Evolutionary conservation across 768 basidiomycete genomes (phyloP).

Genomic region (Auricularia sp.): DNA sequence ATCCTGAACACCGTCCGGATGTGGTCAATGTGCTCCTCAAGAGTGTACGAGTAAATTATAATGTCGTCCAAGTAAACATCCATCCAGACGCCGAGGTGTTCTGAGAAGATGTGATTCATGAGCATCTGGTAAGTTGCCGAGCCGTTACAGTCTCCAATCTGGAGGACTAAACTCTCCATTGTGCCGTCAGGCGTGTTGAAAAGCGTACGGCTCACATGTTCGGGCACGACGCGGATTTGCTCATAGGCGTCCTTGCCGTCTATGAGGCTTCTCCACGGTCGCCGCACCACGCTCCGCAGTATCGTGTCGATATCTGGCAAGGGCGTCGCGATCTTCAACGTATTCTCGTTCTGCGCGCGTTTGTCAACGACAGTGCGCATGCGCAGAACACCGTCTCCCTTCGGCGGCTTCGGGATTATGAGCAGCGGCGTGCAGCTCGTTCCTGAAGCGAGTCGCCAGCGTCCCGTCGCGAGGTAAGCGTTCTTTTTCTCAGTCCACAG

Average conservation of each 20-base stretch:
- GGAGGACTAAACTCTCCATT: conserved; percentile 11
- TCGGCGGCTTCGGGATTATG: conserved; percentile 3
- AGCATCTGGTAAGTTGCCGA: conserved; percentile 13
- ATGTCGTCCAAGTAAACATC: conserved; percentile 14
- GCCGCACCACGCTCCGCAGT: background rate
- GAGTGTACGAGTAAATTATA: conserved; percentile 9
- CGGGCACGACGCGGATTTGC: conserved; percentile 7
- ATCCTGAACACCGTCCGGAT: conserved; percentile 4
- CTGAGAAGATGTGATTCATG: conserved; percentile 9
- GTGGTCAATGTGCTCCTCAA: conserved; percentile 6
- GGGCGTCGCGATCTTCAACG: conserved; percentile 2
- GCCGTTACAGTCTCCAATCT: conserved; percentile 12
- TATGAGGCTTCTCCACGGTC: background rate
- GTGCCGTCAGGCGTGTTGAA: conserved; percentile 12
- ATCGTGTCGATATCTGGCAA: conserved; percentile 8
- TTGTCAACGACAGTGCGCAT: conserved; percentile 7
- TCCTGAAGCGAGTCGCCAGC: conserved; percentile 5
- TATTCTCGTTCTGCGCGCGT: conserved; percentile 7
- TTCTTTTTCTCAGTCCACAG: conserved; percentile 20
- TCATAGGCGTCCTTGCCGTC: conserved; percentile 14
- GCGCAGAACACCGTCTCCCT: background rate
- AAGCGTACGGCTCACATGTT: conserved; percentile 9
- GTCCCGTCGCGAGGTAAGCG: conserved; percentile 7
- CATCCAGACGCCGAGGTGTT: conserved; percentile 10
- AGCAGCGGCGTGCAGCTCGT: conserved; percentile 8